Percentiles rank a stretch among this genome's conserved stretches.
These are phyloP conservation scores for Lachnellula arida DNA, from an alignment of 2,329 filamentous ascomycete species.

Conservation along the genomic window DNA sequence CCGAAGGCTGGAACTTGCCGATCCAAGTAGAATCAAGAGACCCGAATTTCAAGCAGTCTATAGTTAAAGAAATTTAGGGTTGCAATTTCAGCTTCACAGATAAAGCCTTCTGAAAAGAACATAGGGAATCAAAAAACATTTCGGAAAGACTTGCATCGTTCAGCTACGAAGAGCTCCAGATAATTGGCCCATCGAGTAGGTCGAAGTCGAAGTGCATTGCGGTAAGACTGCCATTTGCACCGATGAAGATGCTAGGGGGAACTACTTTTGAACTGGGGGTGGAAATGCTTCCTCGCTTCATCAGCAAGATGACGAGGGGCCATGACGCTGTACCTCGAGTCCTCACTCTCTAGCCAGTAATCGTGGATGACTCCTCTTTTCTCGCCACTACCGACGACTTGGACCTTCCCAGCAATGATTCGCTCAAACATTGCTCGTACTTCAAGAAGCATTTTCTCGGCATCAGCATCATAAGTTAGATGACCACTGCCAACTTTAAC, in stretches of 20 bases:
- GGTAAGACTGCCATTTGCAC: no score
- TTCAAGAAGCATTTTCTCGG: slow-evolving; percentile 33
- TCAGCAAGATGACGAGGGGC: slow-evolving; percentile 33
- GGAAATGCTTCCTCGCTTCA: slow-evolving; percentile 27
- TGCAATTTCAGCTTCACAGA: background rate
- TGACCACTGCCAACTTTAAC: slow-evolving; percentile 35
- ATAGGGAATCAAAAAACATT: no score
- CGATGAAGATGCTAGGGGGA: no score
- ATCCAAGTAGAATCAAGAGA: background rate
- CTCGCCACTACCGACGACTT: slow-evolving; percentile 28
- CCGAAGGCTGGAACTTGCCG: slow-evolving; percentile 1
- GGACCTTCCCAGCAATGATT: slow-evolving; percentile 33
- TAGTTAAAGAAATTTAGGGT: background rate
- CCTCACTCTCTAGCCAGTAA: slow-evolving; percentile 33
- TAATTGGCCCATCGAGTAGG: no score
- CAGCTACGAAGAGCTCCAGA: no score
- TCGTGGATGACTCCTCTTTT: slow-evolving; percentile 33
- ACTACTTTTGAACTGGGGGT: background rate
- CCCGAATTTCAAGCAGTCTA: slow-evolving; percentile 1
- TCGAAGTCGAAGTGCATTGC: no score
- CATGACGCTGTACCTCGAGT: slow-evolving; percentile 33
- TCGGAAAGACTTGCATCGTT: no score
- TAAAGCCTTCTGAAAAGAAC: background rate
- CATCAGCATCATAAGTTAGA: slow-evolving; percentile 35
- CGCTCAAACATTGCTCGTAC: slow-evolving; percentile 32